Conservation (phyloP, 2,329 filamentous ascomycete genomes). For the Chalara sp. region DNA sequence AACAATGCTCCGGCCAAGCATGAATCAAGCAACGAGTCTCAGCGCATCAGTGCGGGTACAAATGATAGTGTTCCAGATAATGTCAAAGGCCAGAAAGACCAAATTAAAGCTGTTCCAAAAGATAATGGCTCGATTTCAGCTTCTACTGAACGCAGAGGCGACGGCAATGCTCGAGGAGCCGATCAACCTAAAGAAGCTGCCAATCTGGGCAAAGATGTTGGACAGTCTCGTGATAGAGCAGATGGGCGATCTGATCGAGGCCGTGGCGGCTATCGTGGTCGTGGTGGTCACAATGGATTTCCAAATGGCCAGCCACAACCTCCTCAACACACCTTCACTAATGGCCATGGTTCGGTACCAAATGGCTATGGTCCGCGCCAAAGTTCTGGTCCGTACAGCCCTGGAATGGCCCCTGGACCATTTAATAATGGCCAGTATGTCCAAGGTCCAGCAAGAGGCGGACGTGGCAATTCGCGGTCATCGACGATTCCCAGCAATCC, state of each 20-base stretch:
- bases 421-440: constrained; percentile 24
- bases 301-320: constrained; percentile 24
- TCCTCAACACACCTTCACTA: constrained; percentile 30
- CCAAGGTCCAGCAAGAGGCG: constrained; percentile 31
- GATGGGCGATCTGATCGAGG: constrained; percentile 33
- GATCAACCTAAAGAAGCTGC: constrained; percentile 24
- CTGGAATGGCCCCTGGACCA: constrained; percentile 30
- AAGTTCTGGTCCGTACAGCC: constrained; percentile 26
- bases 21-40: constrained; percentile 22
- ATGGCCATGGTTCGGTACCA: constrained; percentile 28
- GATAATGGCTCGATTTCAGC: constrained; percentile 20
- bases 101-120: constrained; percentile 3
- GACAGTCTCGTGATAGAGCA: constrained; percentile 27
- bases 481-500: constrained; percentile 53
- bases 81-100: constrained; percentile 13
- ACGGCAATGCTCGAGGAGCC: constrained; percentile 17
- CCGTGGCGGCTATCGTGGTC: constrained; percentile 39
- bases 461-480: constrained; percentile 47
- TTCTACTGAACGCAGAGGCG: constrained; percentile 23
- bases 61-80: constrained; percentile 12
- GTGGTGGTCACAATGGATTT: constrained; percentile 31
- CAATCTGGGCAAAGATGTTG: constrained; percentile 18
- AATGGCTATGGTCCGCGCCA: constrained; percentile 23
- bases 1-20: constrained; percentile 10
- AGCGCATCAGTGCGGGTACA: constrained; percentile 22